phyloP scores from a whole-genome alignment of 192 early-diverging fungal species.

The Phycomyces nitens region DNA sequence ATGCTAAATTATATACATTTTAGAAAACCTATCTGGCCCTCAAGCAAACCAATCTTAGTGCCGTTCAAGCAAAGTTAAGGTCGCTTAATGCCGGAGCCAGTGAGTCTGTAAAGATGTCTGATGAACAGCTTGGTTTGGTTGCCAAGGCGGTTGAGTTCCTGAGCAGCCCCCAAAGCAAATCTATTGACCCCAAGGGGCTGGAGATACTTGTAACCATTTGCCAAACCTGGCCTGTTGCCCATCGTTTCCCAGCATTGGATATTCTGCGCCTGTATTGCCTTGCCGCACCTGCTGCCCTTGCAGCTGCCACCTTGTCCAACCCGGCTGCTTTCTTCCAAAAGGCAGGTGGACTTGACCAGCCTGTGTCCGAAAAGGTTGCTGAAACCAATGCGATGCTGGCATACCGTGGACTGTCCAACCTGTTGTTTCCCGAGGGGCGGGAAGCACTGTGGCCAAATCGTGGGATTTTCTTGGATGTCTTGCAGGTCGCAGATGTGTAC shows the following conservation, averaged over 20 bases:
- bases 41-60: slow-evolving; percentile 62
- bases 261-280: slow-evolving; percentile 70
- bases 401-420: slow-evolving; percentile 66
- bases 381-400: slow-evolving; percentile 81
- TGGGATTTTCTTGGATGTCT: slow-evolving; percentile 12
- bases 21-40: slow-evolving; percentile 59
- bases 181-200: slow-evolving; percentile 30
- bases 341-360: slow-evolving; percentile 29
- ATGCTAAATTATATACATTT: background rate
- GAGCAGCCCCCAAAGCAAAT: slow-evolving; percentile 22
- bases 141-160: slow-evolving; percentile 39
- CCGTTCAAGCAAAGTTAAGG: slow-evolving; percentile 71
- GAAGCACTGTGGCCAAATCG: slow-evolving; percentile 31
- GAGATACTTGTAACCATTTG: slow-evolving; percentile 49
- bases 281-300: slow-evolving; percentile 35
- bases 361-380: slow-evolving; percentile 18
- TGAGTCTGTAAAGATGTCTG: background rate
- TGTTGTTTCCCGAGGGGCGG: slow-evolving; percentile 56
- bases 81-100: slow-evolving; percentile 60
- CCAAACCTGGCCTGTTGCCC: slow-evolving; percentile 62
- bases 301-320: slow-evolving; percentile 42
- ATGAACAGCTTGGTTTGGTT: slow-evolving; percentile 11
- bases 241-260: slow-evolving; percentile 83
- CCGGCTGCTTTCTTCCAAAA: slow-evolving; percentile 39
- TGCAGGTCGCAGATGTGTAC: slow-evolving; percentile 36